Base-by-base conservation (phyloP, 2,329 filamentous ascomycete species). In the Tolypocladium guangdongense region DNA sequence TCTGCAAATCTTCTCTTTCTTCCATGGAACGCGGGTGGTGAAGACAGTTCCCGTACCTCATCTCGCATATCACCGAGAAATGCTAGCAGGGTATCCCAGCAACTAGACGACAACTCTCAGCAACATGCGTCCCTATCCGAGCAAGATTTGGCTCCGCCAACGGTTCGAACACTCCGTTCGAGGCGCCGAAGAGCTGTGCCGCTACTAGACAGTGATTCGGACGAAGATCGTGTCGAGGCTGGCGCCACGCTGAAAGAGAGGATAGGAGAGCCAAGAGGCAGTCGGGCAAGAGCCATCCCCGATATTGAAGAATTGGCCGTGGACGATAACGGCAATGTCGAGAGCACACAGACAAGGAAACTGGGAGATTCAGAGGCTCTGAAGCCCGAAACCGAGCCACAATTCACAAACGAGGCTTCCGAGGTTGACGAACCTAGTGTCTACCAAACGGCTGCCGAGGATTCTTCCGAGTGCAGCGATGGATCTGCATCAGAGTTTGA, bases 1-100 rank as follows among this genome's bases (percentile, higher is more conserved):
- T 48, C 54, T 5, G 47, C 52, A 33, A 70, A 69, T 46, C 65
- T 63, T 7, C 59, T 70, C 7, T 64, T 70, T 16, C 63, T 66
- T 49, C 64, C 57, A 54, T 69, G 67, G 64, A 64, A 58, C 49
- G 58, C 58, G 1, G 59, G 62, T 22, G 57, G 63, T 49, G 51
- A 56, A 30, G 53, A 56, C 50, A 54, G 33, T 49, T 33, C 56
- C 6, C 56, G 36, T 53, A 12, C 20, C 6, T 35, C n/a, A 33
- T 10, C 22, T 37, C 22, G 37, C 27, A 43, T n/a, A 41, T 55
- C 53, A 35, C 54, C 53, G 18, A 49, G 53, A 49, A 53, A 55
- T 54, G 53, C 46, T 35, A 6, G 32, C 22, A 35, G 36, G 18
- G 30, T 20, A 20, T 20, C 5, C 18, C 43, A 18, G 12, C 43